Evolutionary conservation across 305 asterid species (phyloP), one percentile per base, ranked within the genome.

Genomic region (Fraxinus sp.): DNA sequence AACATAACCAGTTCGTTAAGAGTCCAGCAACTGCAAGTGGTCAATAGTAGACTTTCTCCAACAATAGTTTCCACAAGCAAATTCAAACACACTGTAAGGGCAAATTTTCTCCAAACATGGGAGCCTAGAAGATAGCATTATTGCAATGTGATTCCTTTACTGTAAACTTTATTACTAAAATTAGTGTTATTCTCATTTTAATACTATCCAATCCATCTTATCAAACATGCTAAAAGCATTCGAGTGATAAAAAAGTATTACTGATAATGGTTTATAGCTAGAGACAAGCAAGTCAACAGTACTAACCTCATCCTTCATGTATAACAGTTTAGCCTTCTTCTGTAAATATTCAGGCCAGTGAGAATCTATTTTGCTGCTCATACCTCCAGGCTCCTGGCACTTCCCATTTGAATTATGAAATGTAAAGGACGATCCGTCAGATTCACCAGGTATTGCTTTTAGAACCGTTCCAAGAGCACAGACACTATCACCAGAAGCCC

Each of bases 261-360:
- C 22, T 20, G 71, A 62, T 18, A 62, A 66, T 11, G 8, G 74
- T 66, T 66, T 10, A 66, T 66, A 24, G 59, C 59, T 14, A 49
- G 74, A 10, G 35, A 66, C 14, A 10, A 62, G 26, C 33, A 62
- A 62, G 16, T 62, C 14, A 62, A 22, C n/a, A 68, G 55, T 26
- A 86, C 93, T 20, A 85, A 95, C 98, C 98, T 93, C 98, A 8
- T 95, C 96, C 85, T 87, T 94, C 97, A 95, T 87, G 79, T 64
- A 90, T 66, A 95, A 8, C 1, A 95, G 94, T 90, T 89, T 93
- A 4, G 92, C 95, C 87, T 91, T 92, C 85, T 85, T 88, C 33
- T 89, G 93, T 35, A 86, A 87, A 86, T 72, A 87, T 36, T 91
- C 91, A 1, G 93, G 91, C 78, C 82, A 79, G 26, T 37, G 76